A percentile compares a stretch with the other conserved stretches of the same genome.
Conservation (phyloP, 2,329 filamentous ascomycete species). For the Ophioceras dolichostomum region DNA sequence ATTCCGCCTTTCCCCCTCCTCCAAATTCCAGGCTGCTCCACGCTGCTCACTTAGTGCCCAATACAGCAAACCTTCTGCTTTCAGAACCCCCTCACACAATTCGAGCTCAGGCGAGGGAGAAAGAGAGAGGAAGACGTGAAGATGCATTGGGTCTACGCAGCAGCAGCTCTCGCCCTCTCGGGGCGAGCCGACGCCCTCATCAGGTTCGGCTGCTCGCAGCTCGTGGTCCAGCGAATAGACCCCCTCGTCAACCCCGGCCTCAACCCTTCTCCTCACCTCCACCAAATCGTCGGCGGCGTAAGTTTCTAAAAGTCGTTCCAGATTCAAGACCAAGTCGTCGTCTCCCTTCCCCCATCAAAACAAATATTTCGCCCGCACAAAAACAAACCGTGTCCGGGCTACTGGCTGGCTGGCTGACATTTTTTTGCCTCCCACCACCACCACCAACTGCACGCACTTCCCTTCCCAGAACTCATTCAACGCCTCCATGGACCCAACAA, state of each 20-base stretch:
- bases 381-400: too few species aligned
- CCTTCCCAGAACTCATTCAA: conserved; percentile 28
- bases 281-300: conserved; percentile 24
- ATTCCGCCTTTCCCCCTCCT: not conserved
- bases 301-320: too few species aligned
- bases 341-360: too few species aligned
- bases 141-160: not conserved
- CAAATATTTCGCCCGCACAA: not conserved
- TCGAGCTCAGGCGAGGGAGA: not conserved
- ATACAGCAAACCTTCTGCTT: too few species aligned
- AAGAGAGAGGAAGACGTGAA: not conserved
- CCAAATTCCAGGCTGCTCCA: not conserved
- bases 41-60: too few species aligned
- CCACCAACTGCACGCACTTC: too few species aligned
- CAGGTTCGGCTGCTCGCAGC: conserved; percentile 8
- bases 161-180: not conserved
- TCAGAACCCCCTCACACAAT: too few species aligned
- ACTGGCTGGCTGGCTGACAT: not conserved
- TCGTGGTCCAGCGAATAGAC: conserved; percentile 13
- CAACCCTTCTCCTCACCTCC: conserved; percentile 21
- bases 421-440: too few species aligned
- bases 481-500: conserved; percentile 23
- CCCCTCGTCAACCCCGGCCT: conserved; percentile 21
- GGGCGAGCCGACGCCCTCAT: not conserved
- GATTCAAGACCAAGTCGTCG: too few species aligned